Conservation (phyloP, 345 rosid genomes). For the Heritiera littoralis region DNA sequence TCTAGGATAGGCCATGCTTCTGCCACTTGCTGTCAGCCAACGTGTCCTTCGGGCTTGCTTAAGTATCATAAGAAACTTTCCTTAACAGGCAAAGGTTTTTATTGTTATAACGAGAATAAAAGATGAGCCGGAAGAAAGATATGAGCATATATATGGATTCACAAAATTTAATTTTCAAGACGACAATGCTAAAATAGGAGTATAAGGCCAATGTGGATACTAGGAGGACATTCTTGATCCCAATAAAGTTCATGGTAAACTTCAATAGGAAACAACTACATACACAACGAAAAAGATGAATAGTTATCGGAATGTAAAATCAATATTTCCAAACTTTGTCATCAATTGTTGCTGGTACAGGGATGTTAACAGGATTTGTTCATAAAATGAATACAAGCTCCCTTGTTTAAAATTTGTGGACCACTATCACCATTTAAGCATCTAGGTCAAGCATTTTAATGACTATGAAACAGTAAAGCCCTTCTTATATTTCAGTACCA, state of each 20-base stretch:
- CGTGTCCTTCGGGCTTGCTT: neutral
- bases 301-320: neutral
- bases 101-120: no score
- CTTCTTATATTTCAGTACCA: neutral
- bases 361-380: neutral
- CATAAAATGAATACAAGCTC: neutral
- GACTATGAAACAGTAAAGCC: neutral
- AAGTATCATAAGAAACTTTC: no score
- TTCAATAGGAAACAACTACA: neutral
- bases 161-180: neutral
- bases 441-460: neutral
- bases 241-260: neutral
- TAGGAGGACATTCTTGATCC: neutral
- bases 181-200: neutral
- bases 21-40: neutral
- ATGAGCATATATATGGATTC: neutral
- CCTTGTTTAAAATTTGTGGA: neutral
- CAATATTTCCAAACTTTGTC: neutral
- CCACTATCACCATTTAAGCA: constrained; percentile 1
- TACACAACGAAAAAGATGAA: neutral
- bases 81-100: neutral
- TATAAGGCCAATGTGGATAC: neutral
- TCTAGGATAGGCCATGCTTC: neutral
- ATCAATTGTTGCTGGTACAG: neutral
- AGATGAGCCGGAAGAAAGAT: neutral